These are phyloP conservation scores for Omphalotus olearius DNA, from an alignment of 1,284 basidiomycete species.

Conservation along the genomic window DNA sequence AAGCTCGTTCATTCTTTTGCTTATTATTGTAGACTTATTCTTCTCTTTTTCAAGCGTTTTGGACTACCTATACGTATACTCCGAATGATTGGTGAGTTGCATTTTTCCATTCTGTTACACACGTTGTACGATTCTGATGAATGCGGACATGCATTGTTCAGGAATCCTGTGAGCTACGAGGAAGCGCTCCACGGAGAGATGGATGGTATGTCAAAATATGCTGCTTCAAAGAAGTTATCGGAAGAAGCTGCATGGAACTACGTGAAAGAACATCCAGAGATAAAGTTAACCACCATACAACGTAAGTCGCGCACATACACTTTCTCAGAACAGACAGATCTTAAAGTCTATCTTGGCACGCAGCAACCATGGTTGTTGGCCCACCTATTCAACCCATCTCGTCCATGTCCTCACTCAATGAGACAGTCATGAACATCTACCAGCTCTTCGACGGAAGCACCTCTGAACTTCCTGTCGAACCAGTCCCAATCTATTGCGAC, in stretches of 20 bases:
- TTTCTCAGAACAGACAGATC: not conserved
- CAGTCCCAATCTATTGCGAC: conserved; percentile 1
- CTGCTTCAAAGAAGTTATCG: conserved; percentile 31
- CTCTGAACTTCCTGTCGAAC: not conserved
- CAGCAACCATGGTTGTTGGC: conserved; percentile 4
- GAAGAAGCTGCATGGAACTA: conserved; percentile 34
- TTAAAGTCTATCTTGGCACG: not conserved
- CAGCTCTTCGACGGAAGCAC: not conserved
- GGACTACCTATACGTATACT: not conserved
- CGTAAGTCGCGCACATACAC: conserved; percentile 2
- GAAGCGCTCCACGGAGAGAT: conserved; percentile 2
- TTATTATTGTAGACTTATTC: conserved; percentile 6
- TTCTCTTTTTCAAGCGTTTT: conserved; percentile 2
- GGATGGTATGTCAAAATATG: conserved; percentile 26
- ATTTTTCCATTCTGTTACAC: not conserved
- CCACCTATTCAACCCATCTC: conserved; percentile 3
- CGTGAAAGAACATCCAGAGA: conserved; percentile 27
- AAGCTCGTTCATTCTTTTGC: conserved; percentile 16
- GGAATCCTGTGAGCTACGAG: conserved; percentile 14
- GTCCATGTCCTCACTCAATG: conserved; percentile 1
- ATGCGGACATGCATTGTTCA: not conserved
- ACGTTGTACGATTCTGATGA: not conserved
- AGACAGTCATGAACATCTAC: not conserved
- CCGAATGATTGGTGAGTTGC: conserved; percentile 11
- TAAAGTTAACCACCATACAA: conserved; percentile 29